Conservation (phyloP, 208 protist species). For the Leishmania martiniquensis region DNA sequence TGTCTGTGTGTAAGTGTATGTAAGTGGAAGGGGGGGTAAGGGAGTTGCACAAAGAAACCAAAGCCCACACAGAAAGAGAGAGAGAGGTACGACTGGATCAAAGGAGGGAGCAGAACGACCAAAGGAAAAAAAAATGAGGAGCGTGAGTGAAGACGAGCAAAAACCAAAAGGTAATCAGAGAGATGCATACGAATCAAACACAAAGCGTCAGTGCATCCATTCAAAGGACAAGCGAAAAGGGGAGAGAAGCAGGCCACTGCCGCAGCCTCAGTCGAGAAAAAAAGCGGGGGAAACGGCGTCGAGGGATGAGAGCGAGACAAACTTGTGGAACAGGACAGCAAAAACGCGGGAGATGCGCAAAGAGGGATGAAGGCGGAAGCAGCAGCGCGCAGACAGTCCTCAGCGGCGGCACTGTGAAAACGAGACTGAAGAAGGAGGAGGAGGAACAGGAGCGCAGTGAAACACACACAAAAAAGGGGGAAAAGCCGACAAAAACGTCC, state of each 20-base stretch:
- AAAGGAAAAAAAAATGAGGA: neutral
- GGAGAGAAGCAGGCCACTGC: neutral
- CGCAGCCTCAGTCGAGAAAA: neutral
- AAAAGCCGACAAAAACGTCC: slow-evolving; percentile 9
- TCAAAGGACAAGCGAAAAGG: neutral
- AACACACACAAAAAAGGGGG: neutral
- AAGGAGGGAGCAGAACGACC: neutral
- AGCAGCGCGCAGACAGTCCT: neutral
- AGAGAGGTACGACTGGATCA: neutral
- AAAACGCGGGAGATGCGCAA: neutral
- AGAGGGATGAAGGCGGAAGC: neutral
- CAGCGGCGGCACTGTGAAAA: neutral
- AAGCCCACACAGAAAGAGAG: neutral
- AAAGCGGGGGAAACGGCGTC: no score
- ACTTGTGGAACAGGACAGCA: neutral
- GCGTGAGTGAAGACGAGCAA: neutral
- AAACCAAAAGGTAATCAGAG: neutral
- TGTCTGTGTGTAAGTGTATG: no score
- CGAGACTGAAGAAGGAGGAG: neutral
- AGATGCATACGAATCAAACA: neutral
- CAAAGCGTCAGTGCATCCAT: neutral
- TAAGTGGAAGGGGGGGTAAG: no score
- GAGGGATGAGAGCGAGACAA: neutral
- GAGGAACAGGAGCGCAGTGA: no score
- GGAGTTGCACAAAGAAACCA: neutral